Evolutionary conservation across 2,329 filamentous ascomycete species (phyloP), one percentile per base, ranked within the genome.

Genomic region (Drechslera avenae): DNA sequence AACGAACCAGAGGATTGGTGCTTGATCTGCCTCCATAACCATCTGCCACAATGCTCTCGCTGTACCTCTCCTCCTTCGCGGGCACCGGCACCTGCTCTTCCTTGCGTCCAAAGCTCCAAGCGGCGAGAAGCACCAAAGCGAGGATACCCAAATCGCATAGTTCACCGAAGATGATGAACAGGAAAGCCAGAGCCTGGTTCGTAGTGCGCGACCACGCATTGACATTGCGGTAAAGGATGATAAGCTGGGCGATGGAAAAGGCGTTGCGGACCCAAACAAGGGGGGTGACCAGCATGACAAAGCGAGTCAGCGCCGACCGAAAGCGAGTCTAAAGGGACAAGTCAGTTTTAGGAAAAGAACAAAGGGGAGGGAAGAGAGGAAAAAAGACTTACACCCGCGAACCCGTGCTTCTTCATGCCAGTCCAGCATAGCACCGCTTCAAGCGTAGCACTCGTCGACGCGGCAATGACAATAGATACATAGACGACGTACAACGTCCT

Each of bases 141-240:
- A 61, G 34, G 21, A 61, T 54, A 1, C 50, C 56, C 6, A 61
- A 37, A 13, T 61, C 46, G 19, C 48, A 45, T 2, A 61, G 30
- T 44, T 61, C 51, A 6, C 49, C 56, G 17, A 61, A 62, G 50
- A 62, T 58, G 46, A 62, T 62, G 56, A 62, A 62, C 14, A 62
- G 30, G 34, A 62, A 62, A 1, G 59, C 57, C 3, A 62, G 49
- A 2, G 59, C 59, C 6, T 56, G 54, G 32, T 58, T 62, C 13
- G 59, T 60, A 9, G 51, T 60, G 33, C 54, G 54, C 5, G 59
- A 60, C 50, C 52, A 62, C 18, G 30, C 34, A 26, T 50, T 56
- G 8, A 48, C 36, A 39, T 62, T 35, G 35, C 44, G 31, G 35
- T 60, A 60, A 12, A 62, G 36, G 26, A 60, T 39, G 4, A 62